These are phyloP conservation scores for Saussurea involucrata DNA, from an alignment of 129 eudicot species.

Conservation along the genomic window DNA sequence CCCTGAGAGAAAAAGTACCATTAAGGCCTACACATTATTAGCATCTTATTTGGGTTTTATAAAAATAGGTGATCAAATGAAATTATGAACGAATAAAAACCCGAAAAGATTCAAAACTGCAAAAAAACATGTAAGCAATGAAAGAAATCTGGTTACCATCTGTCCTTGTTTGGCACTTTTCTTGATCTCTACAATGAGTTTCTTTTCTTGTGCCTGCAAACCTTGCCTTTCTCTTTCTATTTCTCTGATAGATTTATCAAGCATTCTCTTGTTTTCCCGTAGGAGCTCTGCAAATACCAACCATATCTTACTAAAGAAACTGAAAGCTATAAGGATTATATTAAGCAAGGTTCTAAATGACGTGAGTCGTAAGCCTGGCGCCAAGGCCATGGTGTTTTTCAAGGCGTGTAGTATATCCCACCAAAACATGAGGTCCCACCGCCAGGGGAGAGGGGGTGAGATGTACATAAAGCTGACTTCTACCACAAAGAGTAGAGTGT, in stretches of 20 bases:
- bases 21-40: neutral
- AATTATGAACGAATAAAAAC: neutral
- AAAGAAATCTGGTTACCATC: conserved; percentile 47
- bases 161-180: conserved; percentile 97
- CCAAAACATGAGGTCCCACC: no score
- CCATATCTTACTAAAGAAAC: conserved; percentile 7
- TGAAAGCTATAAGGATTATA: neutral
- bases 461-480: no score
- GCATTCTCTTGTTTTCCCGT: conserved; percentile 96
- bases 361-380: no score
- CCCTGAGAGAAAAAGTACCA: conserved; percentile 42
- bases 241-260: conserved; percentile 87
- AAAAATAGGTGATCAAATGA: neutral
- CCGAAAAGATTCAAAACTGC: neutral
- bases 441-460: no score
- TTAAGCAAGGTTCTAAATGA: neutral
- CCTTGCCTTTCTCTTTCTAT: conserved; percentile 94
- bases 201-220: conserved; percentile 87
- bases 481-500: no score
- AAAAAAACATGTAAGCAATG: neutral
- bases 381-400: neutral
- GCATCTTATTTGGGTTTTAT: neutral
- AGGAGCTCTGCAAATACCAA: conserved; percentile 62
- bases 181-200: conserved; percentile 80
- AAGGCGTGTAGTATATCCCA: neutral